Evolutionary conservation across 208 protist genomes (phyloP), one percentile per base, ranked within the genome.

Genomic region (Leishmania guyanensis): DNA sequence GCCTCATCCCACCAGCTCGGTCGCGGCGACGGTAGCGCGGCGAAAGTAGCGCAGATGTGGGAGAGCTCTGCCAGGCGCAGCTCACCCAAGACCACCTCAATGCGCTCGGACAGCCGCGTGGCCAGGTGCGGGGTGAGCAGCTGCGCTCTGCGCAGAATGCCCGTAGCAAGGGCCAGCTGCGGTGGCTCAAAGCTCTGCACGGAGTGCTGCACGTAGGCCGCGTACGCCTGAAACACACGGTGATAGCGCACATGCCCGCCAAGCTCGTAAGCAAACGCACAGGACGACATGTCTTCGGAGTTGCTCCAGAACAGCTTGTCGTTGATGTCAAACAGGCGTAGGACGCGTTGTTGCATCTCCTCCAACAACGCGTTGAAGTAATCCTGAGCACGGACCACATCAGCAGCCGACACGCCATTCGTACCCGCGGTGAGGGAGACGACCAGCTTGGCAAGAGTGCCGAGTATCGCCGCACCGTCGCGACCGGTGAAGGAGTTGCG

Each of bases 31-130:
- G 84, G 79, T 76, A 96, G 88, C 20, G 84, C 81, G 12, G 92
- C 87, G 79, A 96, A 95, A 12, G 92, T 94, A 56, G 89, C 89
- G 75, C 94, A 97, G 69, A 97, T 92, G 84, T 96, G 91, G 53
- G 90, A 93, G 46, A 97, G 90, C 88, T 97, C 92, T 0, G 90
- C 77, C 6, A 97, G 84, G 22, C 88, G 86, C 83, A 97, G 84
- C 84, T 97, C 92, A 6, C 92, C 92, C 9, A 97, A 83, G 26
- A 91, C 84, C 51, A 86, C 84, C 83, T 97, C 94, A 66, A 95
- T 89, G 14, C 91, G 87, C 80, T 87, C 86, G 9, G 91, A 87
- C 54, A 97, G 88, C 56, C 66, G 56, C 2, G 72, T 54, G 1
- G 90, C 85, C 73, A 97, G 77, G 48, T 92, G 82, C 53, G 84